These are phyloP conservation scores for Hippophae rhamnoides DNA, from an alignment of 306 rosid species.

Conservation along the genomic window DNA sequence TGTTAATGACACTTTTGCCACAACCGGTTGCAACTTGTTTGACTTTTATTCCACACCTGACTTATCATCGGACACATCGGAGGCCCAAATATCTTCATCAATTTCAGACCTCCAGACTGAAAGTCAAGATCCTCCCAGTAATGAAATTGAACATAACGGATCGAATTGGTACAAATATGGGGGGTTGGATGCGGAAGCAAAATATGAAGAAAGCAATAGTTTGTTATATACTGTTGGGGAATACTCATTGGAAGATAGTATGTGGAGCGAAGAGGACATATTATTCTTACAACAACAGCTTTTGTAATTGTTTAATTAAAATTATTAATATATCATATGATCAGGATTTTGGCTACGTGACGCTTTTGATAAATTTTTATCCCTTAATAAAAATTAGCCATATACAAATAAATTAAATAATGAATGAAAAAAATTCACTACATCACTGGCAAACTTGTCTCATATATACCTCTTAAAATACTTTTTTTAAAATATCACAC, in stretches of 20 bases:
- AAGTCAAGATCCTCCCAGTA: constrained; percentile 12
- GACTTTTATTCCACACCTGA: constrained; percentile 10
- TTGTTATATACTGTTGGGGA: constrained; percentile 29
- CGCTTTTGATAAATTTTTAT: constrained; percentile 15
- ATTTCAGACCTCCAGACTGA: constrained; percentile 20
- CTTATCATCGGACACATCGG: constrained; percentile 23
- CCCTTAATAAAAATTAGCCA: no score
- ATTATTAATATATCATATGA: not conserved
- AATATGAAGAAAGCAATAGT: constrained; percentile 9
- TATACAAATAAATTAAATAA: no score
- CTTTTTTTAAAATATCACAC: no score
- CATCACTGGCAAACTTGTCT: no score
- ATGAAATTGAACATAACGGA: constrained; percentile 10
- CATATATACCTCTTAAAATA: no score
- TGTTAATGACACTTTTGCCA: not conserved
- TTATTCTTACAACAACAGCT: constrained; percentile 53
- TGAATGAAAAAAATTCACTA: no score
- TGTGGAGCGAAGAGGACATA: constrained; percentile 67
- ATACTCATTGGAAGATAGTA: constrained; percentile 34
- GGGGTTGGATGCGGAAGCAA: constrained; percentile 9
- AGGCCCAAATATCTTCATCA: constrained; percentile 19
- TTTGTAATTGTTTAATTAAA: not conserved
- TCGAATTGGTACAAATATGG: constrained; percentile 5
- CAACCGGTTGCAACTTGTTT: constrained; percentile 1
- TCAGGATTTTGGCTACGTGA: constrained; percentile 33